Percentiles rank a stretch among this genome's conserved stretches.
Evolutionary conservation across 257 asterid species (phyloP).

Genomic region (Przewalskia tangutica): DNA sequence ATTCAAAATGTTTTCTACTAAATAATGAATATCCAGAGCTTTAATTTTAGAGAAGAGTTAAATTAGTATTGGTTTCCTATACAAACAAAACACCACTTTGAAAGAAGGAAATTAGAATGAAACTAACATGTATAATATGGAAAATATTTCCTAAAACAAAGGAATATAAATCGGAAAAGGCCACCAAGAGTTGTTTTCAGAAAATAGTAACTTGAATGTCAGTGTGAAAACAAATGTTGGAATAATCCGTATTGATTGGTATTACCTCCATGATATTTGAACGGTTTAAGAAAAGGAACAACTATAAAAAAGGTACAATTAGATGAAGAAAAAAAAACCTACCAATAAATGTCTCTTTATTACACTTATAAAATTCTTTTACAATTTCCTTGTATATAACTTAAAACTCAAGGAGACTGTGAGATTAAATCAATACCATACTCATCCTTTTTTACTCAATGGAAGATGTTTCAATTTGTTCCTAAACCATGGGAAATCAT

Average conservation of each 20-base stretch:
- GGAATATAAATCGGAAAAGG: not conserved
- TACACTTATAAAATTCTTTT: too few relatives aligned
- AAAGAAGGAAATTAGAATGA: not conserved
- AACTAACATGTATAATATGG: not conserved
- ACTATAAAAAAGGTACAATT: not conserved
- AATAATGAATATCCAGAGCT: not conserved
- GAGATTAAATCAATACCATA: too few relatives aligned
- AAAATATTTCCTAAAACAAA: not conserved
- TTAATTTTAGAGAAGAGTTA: not conserved
- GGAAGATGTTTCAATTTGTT: too few relatives aligned
- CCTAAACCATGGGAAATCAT: too few relatives aligned
- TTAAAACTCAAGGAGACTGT: too few relatives aligned
- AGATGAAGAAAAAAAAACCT: not conserved
- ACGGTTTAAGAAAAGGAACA: not conserved
- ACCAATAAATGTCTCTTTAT: not conserved
- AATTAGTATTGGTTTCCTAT: not conserved
- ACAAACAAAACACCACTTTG: not conserved
- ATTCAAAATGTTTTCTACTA: too few relatives aligned
- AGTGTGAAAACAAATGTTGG: not conserved
- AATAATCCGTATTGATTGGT: not conserved
- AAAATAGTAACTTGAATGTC: not conserved
- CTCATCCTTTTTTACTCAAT: too few relatives aligned
- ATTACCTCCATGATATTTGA: too few relatives aligned
- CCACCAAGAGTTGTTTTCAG: not conserved
- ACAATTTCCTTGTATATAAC: too few relatives aligned